Evolutionary conservation across 169 alveolate species (phyloP).

Genomic region (Eimeria praecox): DNA sequence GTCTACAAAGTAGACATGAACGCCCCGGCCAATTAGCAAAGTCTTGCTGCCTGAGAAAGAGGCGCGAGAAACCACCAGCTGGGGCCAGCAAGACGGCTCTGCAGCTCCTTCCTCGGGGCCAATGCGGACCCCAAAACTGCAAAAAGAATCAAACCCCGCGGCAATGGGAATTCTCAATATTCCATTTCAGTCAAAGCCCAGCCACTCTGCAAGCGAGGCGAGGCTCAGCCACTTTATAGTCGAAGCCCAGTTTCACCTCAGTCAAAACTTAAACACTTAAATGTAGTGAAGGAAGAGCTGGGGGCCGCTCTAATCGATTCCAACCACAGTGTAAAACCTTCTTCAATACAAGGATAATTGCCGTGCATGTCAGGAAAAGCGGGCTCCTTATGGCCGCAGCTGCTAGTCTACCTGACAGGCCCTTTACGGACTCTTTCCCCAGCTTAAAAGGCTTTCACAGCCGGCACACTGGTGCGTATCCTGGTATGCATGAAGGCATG

Average conservation of each 20-base stretch:
- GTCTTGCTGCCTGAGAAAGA: not conserved
- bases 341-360: no score
- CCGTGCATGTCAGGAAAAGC: not conserved
- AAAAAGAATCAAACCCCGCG: not conserved
- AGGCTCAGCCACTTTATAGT: no score
- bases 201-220: no score
- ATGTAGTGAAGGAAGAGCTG: no score
- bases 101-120: not conserved
- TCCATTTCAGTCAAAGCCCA: not conserved
- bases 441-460: not conserved
- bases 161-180: not conserved
- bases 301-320: no score
- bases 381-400: not conserved
- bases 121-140: constrained; percentile 64
- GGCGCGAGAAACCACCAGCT: constrained; percentile 34
- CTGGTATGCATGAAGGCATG: not conserved
- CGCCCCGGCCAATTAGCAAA: constrained; percentile 18
- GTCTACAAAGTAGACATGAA: constrained; percentile 5
- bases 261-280: no score
- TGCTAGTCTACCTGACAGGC: not conserved
- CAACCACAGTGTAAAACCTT: no score
- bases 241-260: no score
- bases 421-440: not conserved
- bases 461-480: not conserved
- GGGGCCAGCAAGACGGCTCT: not conserved